phyloP scores from a whole-genome alignment of 1,284 basidiomycete species.

The Cryptococcus hybrid region DNA sequence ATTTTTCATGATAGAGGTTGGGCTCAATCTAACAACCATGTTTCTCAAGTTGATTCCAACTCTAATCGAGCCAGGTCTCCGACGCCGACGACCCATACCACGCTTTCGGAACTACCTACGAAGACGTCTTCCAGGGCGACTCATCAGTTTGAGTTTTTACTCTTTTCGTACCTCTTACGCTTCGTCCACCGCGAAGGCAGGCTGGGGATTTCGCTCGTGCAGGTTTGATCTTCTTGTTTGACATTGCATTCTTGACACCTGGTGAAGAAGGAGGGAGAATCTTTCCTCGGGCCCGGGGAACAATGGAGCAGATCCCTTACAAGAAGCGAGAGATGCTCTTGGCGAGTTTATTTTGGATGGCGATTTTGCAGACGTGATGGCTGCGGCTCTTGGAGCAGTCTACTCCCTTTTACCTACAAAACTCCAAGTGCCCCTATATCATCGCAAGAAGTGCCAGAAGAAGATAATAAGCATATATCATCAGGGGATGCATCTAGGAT shows the following conservation, averaged over 20 bases:
- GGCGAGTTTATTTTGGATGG: conserved; percentile 92
- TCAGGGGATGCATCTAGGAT: conserved; percentile 56
- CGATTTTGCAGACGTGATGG: conserved; percentile 94
- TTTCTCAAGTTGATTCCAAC: conserved; percentile 55
- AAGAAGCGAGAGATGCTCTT: conserved; percentile 77
- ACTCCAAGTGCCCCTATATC: conserved; percentile 55
- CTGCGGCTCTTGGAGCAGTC: conserved; percentile 70
- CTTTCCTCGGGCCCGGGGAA: conserved; percentile 19
- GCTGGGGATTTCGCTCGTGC: conserved; percentile 89
- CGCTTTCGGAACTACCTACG: conserved; percentile 40
- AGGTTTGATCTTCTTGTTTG: conserved; percentile 87
- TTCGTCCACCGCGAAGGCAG: conserved; percentile 93
- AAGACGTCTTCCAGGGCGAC: conserved; percentile 4
- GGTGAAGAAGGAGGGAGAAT: conserved; percentile 32
- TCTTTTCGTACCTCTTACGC: conserved; percentile 93
- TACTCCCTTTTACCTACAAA: conserved; percentile 85
- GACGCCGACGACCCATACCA: conserved; percentile 51
- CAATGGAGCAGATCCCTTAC: conserved; percentile 61
- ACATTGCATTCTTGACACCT: conserved; percentile 73
- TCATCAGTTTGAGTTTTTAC: conserved; percentile 78
- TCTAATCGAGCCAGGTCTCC: conserved; percentile 25
- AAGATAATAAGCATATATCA: conserved; percentile 59
- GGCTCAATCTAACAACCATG: conserved; percentile 47
- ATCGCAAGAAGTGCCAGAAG: conserved; percentile 56
- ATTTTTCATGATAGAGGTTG: conserved; percentile 80